Evolutionary conservation across 441 rosid species (phyloP).

Genomic region (Melastoma candidum): DNA sequence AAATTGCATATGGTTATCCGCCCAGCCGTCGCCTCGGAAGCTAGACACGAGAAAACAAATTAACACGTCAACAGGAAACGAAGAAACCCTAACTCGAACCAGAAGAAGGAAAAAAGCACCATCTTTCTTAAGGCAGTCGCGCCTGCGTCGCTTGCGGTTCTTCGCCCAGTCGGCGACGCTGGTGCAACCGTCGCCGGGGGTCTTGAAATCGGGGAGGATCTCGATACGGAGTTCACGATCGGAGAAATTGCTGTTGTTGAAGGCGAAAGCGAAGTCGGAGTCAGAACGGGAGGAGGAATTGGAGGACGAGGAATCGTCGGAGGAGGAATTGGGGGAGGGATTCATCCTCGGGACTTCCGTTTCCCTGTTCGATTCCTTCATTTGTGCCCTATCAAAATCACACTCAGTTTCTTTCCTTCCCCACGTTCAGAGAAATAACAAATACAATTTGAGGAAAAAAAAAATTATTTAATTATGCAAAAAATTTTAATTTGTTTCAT

Average conservation of each 20-base stretch:
- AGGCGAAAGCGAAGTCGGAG: slow-evolving; percentile 20
- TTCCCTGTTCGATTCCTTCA: too few relatives aligned
- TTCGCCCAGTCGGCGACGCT: slow-evolving; percentile 19
- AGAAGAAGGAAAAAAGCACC: slow-evolving; percentile 7
- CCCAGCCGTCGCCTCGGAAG: neutral
- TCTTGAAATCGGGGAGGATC: slow-evolving; percentile 13
- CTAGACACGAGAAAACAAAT: neutral
- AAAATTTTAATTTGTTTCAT: too few relatives aligned
- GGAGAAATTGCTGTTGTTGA: slow-evolving; percentile 23
- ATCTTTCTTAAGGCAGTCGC: slow-evolving; percentile 15
- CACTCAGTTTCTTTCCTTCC: too few relatives aligned
- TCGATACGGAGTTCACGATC: slow-evolving; percentile 18
- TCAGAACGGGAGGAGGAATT: neutral
- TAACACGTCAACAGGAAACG: too few relatives aligned
- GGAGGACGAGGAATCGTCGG: neutral
- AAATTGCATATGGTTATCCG: slow-evolving; percentile 6
- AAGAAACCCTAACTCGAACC: too few relatives aligned
- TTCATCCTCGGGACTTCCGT: slow-evolving; percentile 5
- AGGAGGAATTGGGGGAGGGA: slow-evolving; percentile 8
- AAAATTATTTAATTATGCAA: too few relatives aligned
- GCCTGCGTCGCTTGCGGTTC: slow-evolving; percentile 16
- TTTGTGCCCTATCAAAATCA: too few relatives aligned
- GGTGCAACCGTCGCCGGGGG: slow-evolving; percentile 18
- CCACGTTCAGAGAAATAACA: too few relatives aligned
- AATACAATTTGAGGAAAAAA: too few relatives aligned